Evolutionary conservation across 257 asterid genomes (phyloP).

Genomic region (Capsicum chinense): DNA sequence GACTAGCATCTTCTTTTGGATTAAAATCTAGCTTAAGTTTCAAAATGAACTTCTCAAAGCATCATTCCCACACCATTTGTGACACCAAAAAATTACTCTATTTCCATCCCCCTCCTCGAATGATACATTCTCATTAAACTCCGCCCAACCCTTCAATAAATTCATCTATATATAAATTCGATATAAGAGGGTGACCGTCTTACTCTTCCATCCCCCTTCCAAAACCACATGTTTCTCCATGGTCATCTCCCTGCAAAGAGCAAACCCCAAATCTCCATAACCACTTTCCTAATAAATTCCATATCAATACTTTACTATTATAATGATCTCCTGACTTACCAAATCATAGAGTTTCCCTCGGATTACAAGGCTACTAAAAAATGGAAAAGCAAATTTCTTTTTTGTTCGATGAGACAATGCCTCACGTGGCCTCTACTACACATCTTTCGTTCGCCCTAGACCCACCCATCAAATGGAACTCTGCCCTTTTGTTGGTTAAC

Average conservation of each 20-base stretch:
- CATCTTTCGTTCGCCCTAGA: background rate
- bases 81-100: background rate
- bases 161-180: background rate
- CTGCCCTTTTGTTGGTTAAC: too few relatives aligned
- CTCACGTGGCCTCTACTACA: background rate
- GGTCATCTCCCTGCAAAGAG: background rate
- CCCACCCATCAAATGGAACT: too few relatives aligned
- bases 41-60: background rate
- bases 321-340: background rate
- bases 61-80: background rate
- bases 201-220: background rate
- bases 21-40: background rate
- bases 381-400: background rate
- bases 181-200: background rate
- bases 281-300: background rate
- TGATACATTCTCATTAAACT: background rate
- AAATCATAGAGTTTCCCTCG: background rate
- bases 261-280: background rate
- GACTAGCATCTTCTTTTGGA: slow-evolving; percentile 2
- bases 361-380: background rate
- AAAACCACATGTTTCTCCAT: background rate
- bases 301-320: background rate
- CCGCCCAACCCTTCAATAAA: background rate
- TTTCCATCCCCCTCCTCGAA: background rate
- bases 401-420: background rate